Base-by-base conservation (phyloP, 1,139 yeast genomes). In the Diutina sp. region DNA sequence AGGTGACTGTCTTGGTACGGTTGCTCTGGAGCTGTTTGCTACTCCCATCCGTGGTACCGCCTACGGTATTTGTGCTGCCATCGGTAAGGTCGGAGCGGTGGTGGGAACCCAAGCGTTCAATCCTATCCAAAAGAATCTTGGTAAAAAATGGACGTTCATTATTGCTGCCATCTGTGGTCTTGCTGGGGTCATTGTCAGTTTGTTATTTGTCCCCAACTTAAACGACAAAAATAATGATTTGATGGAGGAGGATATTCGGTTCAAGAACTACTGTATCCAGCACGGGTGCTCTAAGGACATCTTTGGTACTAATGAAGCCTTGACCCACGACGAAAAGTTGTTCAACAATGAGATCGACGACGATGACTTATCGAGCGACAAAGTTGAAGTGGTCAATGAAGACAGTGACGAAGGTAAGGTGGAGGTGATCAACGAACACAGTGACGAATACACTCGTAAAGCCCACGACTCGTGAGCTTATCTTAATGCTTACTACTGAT, bases 41-140 rank as follows among this genome's bases (percentile, higher is more conserved):
- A 85, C 91, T 12, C 87, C 89, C 18, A 79, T 87, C 54, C 76
- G 93, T 68, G 93, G 91, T 55, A 84, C 90, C 0, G 74, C 71
- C 56, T 79, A 79, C 60, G 80, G 80, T 53, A 56, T 77, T 28
- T 69, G 77, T 48, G 81, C 81, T 55, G 80, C 79, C 14, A 72
- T 76, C 57, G 80, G 80, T 57, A 77, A 76, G 61, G 79, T 74
- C 55, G 81, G 81, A 57, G 80, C 80, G 18, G 79, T 76, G 52
- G 78, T 75, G 8, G 81, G 81, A 45, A 75, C 79, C 54, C 69
- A 72, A 61, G 64, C 72, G 12, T 77, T 77, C 61, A 70, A 77
- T 5, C 79, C 79, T 50, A 76, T 76, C 58, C 76, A 74, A 63
- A 57, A 56, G 16, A 60, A 65, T 56, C 61, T 65, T 50, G 75